A percentile compares a stretch with the other conserved stretches of the same genome.
Conservation (phyloP, 2,329 filamentous ascomycete genomes). For the Botrytis deweyae region DNA sequence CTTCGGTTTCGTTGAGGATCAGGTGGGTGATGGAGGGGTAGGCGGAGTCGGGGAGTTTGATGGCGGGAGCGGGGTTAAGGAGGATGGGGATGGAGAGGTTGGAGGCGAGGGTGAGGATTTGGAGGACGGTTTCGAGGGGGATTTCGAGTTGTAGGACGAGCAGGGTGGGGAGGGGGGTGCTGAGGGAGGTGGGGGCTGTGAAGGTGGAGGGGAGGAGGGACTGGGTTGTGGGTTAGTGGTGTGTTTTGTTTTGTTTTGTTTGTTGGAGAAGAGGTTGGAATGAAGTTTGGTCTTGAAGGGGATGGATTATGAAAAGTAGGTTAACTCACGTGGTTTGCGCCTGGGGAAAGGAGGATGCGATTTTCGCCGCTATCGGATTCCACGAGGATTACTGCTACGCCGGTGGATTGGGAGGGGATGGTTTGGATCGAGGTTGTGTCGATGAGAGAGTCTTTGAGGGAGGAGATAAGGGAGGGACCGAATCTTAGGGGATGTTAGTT, state of each 20-base stretch:
- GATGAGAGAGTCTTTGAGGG: conserved; percentile 61
- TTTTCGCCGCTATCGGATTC: conserved; percentile 73
- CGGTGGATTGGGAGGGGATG: conserved; percentile 54
- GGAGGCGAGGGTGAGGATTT: conserved; percentile 55
- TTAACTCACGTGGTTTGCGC: conserved; percentile 55
- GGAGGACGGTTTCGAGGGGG: conserved; percentile 63
- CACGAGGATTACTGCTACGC: conserved; percentile 73
- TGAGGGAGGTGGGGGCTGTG: conserved; percentile 38
- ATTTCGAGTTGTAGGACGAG: conserved; percentile 80
- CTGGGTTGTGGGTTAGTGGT: conserved; percentile 24
- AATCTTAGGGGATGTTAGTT: conserved; percentile 54
- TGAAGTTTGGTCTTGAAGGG: conserved; percentile 38
- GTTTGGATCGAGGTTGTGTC: conserved; percentile 55
- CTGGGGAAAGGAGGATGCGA: conserved; percentile 70
- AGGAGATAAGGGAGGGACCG: conserved; percentile 56
- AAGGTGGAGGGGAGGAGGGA: conserved; percentile 46
- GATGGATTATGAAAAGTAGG: conserved; percentile 44
- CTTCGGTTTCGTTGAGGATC: conserved; percentile 89
- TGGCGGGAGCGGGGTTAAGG: conserved; percentile 82
- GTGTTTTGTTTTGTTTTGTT: neutral
- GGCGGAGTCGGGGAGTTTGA: conserved; percentile 62
- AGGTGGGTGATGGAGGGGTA: conserved; percentile 72
- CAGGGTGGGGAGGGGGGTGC: conserved; percentile 54
- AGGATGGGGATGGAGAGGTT: conserved; percentile 59
- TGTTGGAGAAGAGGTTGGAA: neutral